Base-by-base conservation (phyloP, 345 rosid species). In the Citrus australasica region DNA sequence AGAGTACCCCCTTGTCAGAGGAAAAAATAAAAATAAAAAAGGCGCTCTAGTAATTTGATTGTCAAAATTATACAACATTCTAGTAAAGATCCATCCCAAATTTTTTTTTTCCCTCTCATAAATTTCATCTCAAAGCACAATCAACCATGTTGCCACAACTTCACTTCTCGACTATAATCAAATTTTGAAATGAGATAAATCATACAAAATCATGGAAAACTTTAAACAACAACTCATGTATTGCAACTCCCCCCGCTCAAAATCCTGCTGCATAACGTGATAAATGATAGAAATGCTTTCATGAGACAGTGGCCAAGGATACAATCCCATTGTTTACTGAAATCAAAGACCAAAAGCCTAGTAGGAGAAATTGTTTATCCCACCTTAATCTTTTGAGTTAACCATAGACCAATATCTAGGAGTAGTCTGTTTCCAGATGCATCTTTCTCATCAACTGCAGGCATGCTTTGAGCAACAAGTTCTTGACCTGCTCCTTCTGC, bases 401-500 rank as follows among this genome's bases (percentile, higher is more conserved):
- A 86, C 98, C 98, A 95, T 30, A 77, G 89, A 78, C 98, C 98
- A 85, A 90, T 90, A 86, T 95, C 98, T 84, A 87, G 95, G 83
- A 95, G 93, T 65, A 93, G 87, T 81, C 84, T 91, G 86, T 95
- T 95, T 77, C 98, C 98, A 11, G 97, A 95, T 68, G 87, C 98
- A 78, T 95, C 98, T 91, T 83, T 89, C 88, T 87, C 87, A 69
- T 81, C 83, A 68, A 74, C 79, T 60, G 82, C 79, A 51, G 30
- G 79, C 86, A 87, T 87, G 85, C 86, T 88, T 83, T 86, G 85
- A 62, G 97, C 86, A 82, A 93, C 87, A 82, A 83, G 88, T 56
- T 92, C 97, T 82, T 95, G 98, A 25, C 98, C 98, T 25, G 98
- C 97, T 76, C 98, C 98, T 91, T 95, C 98, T 8, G 98, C 98